Evolutionary conservation across 495 filamentous ascomycete species (phyloP), one percentile per base, ranked within the genome.

Genomic region (Jackrogersella multiformis): DNA sequence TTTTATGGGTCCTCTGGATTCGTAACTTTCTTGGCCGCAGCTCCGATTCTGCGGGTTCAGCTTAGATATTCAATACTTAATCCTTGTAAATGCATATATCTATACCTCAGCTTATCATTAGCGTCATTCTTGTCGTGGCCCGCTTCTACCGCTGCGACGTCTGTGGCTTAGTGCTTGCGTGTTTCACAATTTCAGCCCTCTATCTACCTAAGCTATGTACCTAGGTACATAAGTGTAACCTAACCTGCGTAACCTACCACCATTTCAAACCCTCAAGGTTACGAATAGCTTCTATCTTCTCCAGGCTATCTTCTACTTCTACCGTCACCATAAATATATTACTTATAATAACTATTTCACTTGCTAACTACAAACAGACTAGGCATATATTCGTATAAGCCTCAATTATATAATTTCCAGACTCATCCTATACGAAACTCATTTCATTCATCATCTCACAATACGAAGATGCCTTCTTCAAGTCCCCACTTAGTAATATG

Each of bases 31-130:
- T 64, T 69, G 59, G 46, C 65, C n/a, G 9, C 28, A 56, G 45
- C 66, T 60, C 59, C 59, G 59, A 44, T 48, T 12, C 32, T 24
- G 48, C 24, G 54, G 66, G 54, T 69, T 42, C 53, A 46, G 26
- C 36, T 23, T 21, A 44, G 38, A 48, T 46, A 24, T 41, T 45
- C 21, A 53, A 5, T 12, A 24, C n/a, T 23, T 4, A 2, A 49
- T 58, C 54, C 54, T 59, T 35, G 54, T 64, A 68, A 56, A n/a
- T 48, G 60, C 60, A 64, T 69, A 69, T 69, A 53, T 44, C 2
- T 41, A 18, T 41, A 46, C 42, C 35, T 41, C 34, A 20, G 10
- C 38, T 57, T 35, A 41, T 53, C 38, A 20, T 39, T 54, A 58
- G 59, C 54, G 57, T 58, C 54, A 20, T 45, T 54, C 41, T 54